phyloP scores from a whole-genome alignment of 2,329 filamentous ascomycete species.

The Calonectria henricotiae region DNA sequence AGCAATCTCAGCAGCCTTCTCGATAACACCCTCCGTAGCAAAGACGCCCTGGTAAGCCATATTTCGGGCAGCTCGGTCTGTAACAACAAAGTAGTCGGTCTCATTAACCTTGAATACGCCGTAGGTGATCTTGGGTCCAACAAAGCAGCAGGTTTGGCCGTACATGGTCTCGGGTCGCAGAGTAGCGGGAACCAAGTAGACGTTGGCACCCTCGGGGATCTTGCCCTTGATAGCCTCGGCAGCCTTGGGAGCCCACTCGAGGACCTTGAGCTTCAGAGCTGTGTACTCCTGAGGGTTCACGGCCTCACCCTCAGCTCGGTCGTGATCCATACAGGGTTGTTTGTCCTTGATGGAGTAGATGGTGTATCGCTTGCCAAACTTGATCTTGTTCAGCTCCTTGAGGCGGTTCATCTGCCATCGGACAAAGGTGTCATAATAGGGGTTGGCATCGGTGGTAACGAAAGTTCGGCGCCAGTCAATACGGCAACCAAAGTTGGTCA shows the following conservation, averaged over 20 bases:
- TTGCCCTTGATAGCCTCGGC: constrained; percentile 82
- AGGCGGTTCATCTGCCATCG: constrained; percentile 98
- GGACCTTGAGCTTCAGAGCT: constrained; percentile 90
- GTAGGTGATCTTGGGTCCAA: constrained; percentile 91
- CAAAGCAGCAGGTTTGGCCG: constrained; percentile 96
- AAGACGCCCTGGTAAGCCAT: constrained; percentile 97
- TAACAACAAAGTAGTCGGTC: constrained; percentile 88
- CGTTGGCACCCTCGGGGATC: constrained; percentile 82
- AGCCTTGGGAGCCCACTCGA: constrained; percentile 88
- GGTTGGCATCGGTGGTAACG: constrained; percentile 96
- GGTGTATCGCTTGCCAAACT: constrained; percentile 93
- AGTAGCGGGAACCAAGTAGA: constrained; percentile 94
- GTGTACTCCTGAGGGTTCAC: constrained; percentile 90
- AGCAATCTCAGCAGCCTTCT: constrained; percentile 81
- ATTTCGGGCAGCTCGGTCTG: constrained; percentile 90
- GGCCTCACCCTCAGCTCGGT: constrained; percentile 65
- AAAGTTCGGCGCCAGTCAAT: constrained; percentile 96
- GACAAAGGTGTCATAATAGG: constrained; percentile 96
- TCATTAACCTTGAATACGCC: constrained; percentile 87
- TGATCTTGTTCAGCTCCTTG: constrained; percentile 91
- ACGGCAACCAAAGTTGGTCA: constrained; percentile 87
- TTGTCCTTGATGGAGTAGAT: constrained; percentile 77
- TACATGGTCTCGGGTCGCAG: constrained; percentile 99
- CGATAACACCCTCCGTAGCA: constrained; percentile 81
- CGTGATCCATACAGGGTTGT: constrained; percentile 67